A percentile compares a stretch with the other conserved stretches of the same genome.
Conservation (phyloP, 2,329 filamentous ascomycete species). For the Cordyceps farinosa region DNA sequence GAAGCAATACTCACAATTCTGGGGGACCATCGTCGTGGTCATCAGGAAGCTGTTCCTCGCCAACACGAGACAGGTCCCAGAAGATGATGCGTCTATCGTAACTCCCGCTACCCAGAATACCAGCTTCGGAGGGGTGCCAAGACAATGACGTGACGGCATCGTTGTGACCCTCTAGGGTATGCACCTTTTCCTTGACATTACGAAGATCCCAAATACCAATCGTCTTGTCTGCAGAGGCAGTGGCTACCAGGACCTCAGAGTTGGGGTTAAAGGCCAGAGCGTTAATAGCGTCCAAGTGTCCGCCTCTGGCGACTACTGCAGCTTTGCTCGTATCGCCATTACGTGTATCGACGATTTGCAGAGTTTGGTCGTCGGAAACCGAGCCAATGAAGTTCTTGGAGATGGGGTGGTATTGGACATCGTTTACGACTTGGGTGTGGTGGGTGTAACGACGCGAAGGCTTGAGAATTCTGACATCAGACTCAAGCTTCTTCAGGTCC, state of each 20-base stretch:
- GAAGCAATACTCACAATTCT: constrained; percentile 66
- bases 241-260: constrained; percentile 85
- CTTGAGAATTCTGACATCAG: constrained; percentile 65
- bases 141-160: constrained; percentile 88
- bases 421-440: constrained; percentile 89
- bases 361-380: constrained; percentile 90
- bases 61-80: constrained; percentile 90
- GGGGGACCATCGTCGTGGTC: constrained; percentile 93
- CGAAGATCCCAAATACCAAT: constrained; percentile 94
- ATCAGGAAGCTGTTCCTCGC: constrained; percentile 91
- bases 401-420: constrained; percentile 91
- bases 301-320: constrained; percentile 64
- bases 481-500: constrained; percentile 75
- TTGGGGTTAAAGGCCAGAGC: constrained; percentile 92
- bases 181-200: constrained; percentile 84
- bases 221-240: constrained; percentile 91
- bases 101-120: constrained; percentile 84
- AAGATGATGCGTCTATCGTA: constrained; percentile 93
- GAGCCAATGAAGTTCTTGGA: constrained; percentile 83
- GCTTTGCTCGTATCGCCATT: constrained; percentile 61
- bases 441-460: constrained; percentile 77
- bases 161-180: constrained; percentile 82
- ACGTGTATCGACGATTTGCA: constrained; percentile 89
- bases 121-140: constrained; percentile 90
- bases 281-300: constrained; percentile 91